Conservation (phyloP, 805 yeast genomes). For the Myxozyma kluyveri region DNA sequence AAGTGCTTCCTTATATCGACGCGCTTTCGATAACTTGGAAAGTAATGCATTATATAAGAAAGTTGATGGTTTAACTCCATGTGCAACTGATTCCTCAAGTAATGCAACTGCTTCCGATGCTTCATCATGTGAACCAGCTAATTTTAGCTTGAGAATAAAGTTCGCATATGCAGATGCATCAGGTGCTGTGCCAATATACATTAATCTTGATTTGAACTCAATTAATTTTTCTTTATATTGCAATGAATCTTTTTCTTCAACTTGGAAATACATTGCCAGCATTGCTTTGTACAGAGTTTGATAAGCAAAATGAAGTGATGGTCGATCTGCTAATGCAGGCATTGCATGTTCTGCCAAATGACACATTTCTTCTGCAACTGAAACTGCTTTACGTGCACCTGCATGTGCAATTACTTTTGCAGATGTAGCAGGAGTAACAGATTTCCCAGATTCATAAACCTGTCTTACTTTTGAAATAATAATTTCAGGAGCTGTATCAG, state of each 20-base stretch:
- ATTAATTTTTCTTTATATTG: constrained; percentile 26
- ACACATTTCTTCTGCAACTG: constrained; percentile 18
- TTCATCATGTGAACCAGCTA: constrained; percentile 36
- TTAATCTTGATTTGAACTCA: constrained; percentile 34
- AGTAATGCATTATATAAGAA: constrained; percentile 40
- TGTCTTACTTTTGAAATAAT: constrained; percentile 2
- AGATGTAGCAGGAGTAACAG: constrained; percentile 14
- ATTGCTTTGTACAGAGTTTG: constrained; percentile 33
- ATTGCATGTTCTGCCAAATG: constrained; percentile 11
- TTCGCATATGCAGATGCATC: constrained; percentile 40
- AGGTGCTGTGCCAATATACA: constrained; percentile 36
- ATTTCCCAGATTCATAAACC: constrained; percentile 1
- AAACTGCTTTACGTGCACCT: constrained; percentile 9
- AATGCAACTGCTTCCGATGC: constrained; percentile 37
- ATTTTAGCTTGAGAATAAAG: constrained; percentile 33
- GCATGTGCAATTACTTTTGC: constrained; percentile 17
- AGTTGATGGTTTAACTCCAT: constrained; percentile 36
- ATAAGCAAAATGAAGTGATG: constrained; percentile 31
- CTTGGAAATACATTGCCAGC: constrained; percentile 33
- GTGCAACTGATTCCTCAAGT: constrained; percentile 36
- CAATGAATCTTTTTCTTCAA: constrained; percentile 32
- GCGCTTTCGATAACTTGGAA: constrained; percentile 40
- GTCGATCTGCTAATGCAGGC: constrained; percentile 14
- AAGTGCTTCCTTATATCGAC: constrained; percentile 39
- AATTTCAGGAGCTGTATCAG: constrained; percentile 1